Percentiles rank a stretch among this genome's conserved stretches.
Conservation (phyloP, 2,329 filamentous ascomycete genomes). For the Calonectria naviculata region DNA sequence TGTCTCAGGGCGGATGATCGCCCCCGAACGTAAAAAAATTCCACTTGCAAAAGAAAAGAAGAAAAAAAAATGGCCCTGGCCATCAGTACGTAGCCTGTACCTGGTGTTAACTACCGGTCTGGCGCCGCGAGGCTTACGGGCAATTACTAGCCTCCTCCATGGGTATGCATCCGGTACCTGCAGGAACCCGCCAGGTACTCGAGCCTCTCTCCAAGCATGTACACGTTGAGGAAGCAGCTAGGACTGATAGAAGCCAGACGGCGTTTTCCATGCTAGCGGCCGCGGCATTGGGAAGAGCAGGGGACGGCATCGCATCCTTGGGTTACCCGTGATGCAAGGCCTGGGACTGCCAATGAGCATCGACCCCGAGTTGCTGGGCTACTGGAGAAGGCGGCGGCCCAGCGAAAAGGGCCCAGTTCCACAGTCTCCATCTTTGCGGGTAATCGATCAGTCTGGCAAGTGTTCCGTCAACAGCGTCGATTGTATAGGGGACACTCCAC, state of each 20-base stretch:
- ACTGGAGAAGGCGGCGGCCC: background rate
- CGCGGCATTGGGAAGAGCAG: conserved; percentile 5
- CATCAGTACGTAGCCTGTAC: background rate
- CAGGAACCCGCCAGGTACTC: background rate
- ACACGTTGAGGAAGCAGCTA: background rate
- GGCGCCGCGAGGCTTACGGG: conserved; percentile 5
- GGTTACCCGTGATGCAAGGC: conserved; percentile 13
- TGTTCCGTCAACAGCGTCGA: background rate
- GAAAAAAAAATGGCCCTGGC: background rate
- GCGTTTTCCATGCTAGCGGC: conserved; percentile 1
- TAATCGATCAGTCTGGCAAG: conserved; percentile 1
- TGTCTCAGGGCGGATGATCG: conserved; percentile 16
- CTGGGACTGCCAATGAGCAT: background rate
- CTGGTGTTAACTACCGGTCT: background rate
- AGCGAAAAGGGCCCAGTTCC: background rate
- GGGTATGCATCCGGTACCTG: conserved; percentile 3
- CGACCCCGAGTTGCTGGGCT: conserved; percentile 18
- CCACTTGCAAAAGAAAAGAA: background rate
- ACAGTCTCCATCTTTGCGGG: background rate
- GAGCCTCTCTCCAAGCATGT: background rate
- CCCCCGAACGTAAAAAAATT: background rate
- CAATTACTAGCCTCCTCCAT: background rate
- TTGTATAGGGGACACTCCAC: background rate
- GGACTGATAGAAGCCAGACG: background rate
- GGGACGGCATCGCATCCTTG: conserved; percentile 16